Evolutionary conservation across 768 basidiomycete genomes (phyloP).

Genomic region (Boletus sp.): DNA sequence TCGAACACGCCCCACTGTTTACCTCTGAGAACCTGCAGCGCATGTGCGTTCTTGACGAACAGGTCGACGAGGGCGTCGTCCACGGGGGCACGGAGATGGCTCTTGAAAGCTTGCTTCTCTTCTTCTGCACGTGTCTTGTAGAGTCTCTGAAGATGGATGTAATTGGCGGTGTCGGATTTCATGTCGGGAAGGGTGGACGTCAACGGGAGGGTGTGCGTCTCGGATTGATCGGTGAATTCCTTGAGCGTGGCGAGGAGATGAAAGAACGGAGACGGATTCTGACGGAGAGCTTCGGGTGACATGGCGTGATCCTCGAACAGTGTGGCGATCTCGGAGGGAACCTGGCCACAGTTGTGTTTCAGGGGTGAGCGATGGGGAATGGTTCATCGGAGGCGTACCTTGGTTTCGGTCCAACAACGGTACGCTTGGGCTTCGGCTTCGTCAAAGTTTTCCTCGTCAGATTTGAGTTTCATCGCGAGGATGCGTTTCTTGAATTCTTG

Average conservation of each 20-base stretch:
- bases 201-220: constrained; percentile 70
- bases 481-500: constrained; percentile 73
- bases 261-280: constrained; percentile 67
- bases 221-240: constrained; percentile 53
- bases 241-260: constrained; percentile 72
- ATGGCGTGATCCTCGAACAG: constrained; percentile 65
- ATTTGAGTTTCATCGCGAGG: constrained; percentile 60
- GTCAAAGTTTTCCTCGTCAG: constrained; percentile 96
- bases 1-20: constrained; percentile 59
- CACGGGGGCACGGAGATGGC: constrained; percentile 43
- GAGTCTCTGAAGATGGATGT: constrained; percentile 80
- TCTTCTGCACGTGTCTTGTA: constrained; percentile 76
- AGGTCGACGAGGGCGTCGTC: constrained; percentile 56
- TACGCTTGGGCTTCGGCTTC: constrained; percentile 90
- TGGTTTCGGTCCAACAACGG: constrained; percentile 64
- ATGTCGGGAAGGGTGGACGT: constrained; percentile 90
- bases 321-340: constrained; percentile 63
- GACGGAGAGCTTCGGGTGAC: constrained; percentile 35
- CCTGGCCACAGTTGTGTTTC: constrained; percentile 27
- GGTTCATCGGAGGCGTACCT: constrained; percentile 26
- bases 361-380: not conserved
- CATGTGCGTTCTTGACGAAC: constrained; percentile 82
- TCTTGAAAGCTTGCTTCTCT: constrained; percentile 58
- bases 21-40: constrained; percentile 61
- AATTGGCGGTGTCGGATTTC: constrained; percentile 83